A percentile compares a stretch with the other conserved stretches of the same genome.
Conservation (phyloP, 257 asterid genomes). For the Gynochthodes officinalis region DNA sequence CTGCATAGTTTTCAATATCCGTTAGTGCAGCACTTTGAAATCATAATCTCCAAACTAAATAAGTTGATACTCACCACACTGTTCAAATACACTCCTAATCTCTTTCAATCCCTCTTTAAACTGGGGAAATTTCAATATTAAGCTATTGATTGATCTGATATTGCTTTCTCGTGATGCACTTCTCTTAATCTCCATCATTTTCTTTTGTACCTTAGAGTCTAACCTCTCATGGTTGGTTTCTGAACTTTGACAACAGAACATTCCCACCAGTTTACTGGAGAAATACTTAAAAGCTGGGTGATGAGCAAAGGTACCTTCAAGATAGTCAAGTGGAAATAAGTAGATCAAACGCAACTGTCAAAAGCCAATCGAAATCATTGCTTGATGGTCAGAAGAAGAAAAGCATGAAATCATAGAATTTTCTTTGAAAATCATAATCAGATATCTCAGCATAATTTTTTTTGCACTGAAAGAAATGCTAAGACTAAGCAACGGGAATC, state of each 20-base stretch:
- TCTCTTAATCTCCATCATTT: conserved; percentile 38
- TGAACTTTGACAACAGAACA: conserved; percentile 29
- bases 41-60: background rate
- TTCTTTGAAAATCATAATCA: background rate
- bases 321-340: background rate
- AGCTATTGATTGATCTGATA: conserved; percentile 42
- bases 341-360: background rate
- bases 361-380: no score
- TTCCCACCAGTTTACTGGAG: conserved; percentile 23
- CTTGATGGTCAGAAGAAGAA: no score
- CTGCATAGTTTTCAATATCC: conserved; percentile 19
- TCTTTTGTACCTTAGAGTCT: conserved; percentile 36
- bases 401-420: no score
- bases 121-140: conserved; percentile 50
- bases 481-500: background rate
- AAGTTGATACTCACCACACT: conserved; percentile 33
- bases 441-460: no score
- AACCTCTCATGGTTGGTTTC: conserved; percentile 34
- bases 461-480: background rate
- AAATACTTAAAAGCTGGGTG: conserved; percentile 25
- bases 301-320: conserved; percentile 23
- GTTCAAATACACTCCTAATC: conserved; percentile 36
- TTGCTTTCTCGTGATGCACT: conserved; percentile 20
- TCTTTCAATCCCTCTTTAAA: conserved; percentile 42
- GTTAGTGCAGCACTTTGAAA: background rate